A percentile compares a stretch with the other conserved stretches of the same genome.
These are phyloP conservation scores for Blastobotrys arbuscula DNA, from an alignment of 1,139 yeast species.

Conservation along the genomic window DNA sequence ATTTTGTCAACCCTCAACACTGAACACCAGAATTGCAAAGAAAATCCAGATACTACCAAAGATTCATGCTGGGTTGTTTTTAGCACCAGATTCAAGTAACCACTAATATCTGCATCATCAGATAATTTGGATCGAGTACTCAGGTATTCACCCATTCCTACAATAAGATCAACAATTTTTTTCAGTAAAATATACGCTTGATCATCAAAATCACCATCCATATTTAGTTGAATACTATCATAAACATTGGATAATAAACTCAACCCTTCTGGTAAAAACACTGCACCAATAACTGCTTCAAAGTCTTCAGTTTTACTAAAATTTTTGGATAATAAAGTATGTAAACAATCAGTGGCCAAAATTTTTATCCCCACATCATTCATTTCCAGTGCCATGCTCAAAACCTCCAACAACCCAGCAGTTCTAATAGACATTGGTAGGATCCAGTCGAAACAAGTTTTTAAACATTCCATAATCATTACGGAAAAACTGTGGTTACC, in stretches of 20 bases:
- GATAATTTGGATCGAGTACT: slow-evolving; percentile 39
- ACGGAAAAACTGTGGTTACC: slow-evolving; percentile 43
- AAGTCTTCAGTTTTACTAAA: slow-evolving; percentile 69
- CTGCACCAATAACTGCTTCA: slow-evolving; percentile 70
- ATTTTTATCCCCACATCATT: slow-evolving; percentile 60
- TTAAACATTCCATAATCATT: slow-evolving; percentile 72
- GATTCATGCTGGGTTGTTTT: slow-evolving; percentile 81
- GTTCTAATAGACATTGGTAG: slow-evolving; percentile 66
- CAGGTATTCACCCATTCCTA: slow-evolving; percentile 76
- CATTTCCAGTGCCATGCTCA: slow-evolving; percentile 55
- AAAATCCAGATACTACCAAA: slow-evolving; percentile 82
- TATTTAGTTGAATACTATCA: slow-evolving; percentile 55
- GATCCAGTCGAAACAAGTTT: slow-evolving; percentile 89
- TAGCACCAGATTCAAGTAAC: slow-evolving; percentile 67
- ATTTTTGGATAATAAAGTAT: slow-evolving; percentile 78
- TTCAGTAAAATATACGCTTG: slow-evolving; percentile 70
- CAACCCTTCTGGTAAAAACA: slow-evolving; percentile 70
- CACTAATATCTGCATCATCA: slow-evolving; percentile 50
- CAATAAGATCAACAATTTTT: slow-evolving; percentile 90
- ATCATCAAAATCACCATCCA: slow-evolving; percentile 70
- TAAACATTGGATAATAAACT: slow-evolving; percentile 60
- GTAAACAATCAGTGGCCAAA: slow-evolving; percentile 85
- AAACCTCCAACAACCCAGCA: slow-evolving; percentile 61
- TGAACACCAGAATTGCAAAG: slow-evolving; percentile 93
- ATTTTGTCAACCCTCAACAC: slow-evolving; percentile 77